A percentile compares a stretch with the other conserved stretches of the same genome.
Conservation (phyloP, 106 monocot species). For the Alisma plantagoaquatica region DNA sequence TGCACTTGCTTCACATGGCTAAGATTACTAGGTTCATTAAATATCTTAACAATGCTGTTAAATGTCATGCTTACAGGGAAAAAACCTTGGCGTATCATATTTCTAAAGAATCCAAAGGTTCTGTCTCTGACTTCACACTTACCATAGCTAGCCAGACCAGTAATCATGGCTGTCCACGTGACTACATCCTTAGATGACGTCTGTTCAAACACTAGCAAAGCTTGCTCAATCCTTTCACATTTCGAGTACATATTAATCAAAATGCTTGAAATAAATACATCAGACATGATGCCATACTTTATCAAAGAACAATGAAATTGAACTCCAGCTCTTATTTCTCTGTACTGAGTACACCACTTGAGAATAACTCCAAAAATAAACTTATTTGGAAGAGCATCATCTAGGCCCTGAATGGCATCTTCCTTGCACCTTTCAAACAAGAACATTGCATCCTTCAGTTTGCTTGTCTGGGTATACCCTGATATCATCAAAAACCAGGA, state of each 20-base stretch:
- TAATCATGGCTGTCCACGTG: slow-evolving; percentile 52
- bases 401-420: not conserved
- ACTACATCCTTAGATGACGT: slow-evolving; percentile 24
- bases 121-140: not conserved
- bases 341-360: slow-evolving; percentile 28
- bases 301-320: slow-evolving; percentile 35
- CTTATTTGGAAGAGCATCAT: slow-evolving; percentile 11
- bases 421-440: slow-evolving; percentile 4
- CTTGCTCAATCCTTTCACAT: slow-evolving; percentile 23
- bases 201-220: slow-evolving; percentile 32
- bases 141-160: slow-evolving; percentile 25
- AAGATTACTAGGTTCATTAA: slow-evolving; percentile 32
- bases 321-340: slow-evolving; percentile 22
- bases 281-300: slow-evolving; percentile 34
- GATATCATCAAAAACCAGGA: slow-evolving; percentile 16
- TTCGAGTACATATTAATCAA: slow-evolving; percentile 55
- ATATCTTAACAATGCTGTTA: slow-evolving; percentile 39
- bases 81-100: slow-evolving; percentile 35
- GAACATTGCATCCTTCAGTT: slow-evolving; percentile 16
- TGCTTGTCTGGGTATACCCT: slow-evolving; percentile 8
- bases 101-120: slow-evolving; percentile 34
- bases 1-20: slow-evolving; percentile 39
- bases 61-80: slow-evolving; percentile 45
- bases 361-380: slow-evolving; percentile 34
- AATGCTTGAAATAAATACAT: slow-evolving; percentile 24